Evolutionary conservation across 371 early-diverging fungal genomes (phyloP), one percentile per base, ranked within the genome.

Genomic region (Blastocladiella emersonii): DNA sequence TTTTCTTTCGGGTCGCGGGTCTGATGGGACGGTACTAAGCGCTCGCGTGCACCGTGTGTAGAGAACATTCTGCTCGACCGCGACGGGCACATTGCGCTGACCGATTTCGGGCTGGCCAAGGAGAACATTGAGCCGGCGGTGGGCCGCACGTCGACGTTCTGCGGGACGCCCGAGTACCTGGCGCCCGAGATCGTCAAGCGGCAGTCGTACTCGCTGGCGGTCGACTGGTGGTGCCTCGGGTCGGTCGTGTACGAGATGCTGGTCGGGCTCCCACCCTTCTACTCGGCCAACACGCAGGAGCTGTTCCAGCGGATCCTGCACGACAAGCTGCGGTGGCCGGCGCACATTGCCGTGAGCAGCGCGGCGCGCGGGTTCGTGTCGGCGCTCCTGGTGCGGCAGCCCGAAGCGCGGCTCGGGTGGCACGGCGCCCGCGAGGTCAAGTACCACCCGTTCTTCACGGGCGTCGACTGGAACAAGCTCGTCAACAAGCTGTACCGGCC

Each of bases 211-310:
- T 78, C 75, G 30, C 78, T 77, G 56, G 67, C 74, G 0, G 84
- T 84, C 3, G 92, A 91, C 72, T 86, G 89, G 84, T 91, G 89
- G 86, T 79, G 85, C 3, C 71, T 88, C 34, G 92, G 88, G n/a
- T 81, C 87, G 35, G 67, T 88, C 39, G 63, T 89, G 27, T 90
- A 85, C 67, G 88, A 90, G 71, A 78, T 90, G 72, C 68, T 83
- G 27, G 73, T 75, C 21, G 87, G 87, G 19, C 65, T 74, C 6
- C 81, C 87, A 6, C 87, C 87, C 1, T 87, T 84, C 74, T 82
- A 78, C 35, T 73, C 74, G 35, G 69, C 72, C 23, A 77, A 81
- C 57, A 71, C 71, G 6, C 67, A 66, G 35, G 72, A 70, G 0
- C 76, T 82, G 45, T 83, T 80, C 68, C 76, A 81, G 64, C 80